Percentiles rank a stretch among this genome's conserved stretches.
Conservation (phyloP, 1,284 basidiomycete species). For the Ceratobasidium theobromae region DNA sequence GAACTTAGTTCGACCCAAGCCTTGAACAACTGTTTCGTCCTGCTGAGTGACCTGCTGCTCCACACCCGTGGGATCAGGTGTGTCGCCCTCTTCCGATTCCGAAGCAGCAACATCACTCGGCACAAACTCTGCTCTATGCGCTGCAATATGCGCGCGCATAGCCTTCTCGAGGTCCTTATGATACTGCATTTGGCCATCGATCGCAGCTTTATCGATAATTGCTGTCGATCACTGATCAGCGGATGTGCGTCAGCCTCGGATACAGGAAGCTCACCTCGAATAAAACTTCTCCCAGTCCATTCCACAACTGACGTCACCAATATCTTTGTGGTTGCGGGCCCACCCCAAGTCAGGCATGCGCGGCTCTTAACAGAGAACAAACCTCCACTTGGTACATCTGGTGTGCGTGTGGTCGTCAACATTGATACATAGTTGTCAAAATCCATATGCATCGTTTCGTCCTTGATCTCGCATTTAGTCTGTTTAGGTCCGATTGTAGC, state of each 20-base stretch:
- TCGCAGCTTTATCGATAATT: conserved; percentile 87
- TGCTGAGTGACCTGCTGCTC: not conserved
- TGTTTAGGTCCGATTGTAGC: conserved; percentile 89
- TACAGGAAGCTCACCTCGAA: conserved; percentile 66
- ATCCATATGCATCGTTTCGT: conserved; percentile 80
- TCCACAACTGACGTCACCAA: conserved; percentile 90
- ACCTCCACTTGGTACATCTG: conserved; percentile 90
- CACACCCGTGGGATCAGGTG: conserved; percentile 21
- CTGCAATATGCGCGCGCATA: conserved; percentile 84
- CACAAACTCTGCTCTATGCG: conserved; percentile 86
- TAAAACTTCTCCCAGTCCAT: conserved; percentile 95
- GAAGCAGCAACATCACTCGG: conserved; percentile 66
- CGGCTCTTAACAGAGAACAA: conserved; percentile 92
- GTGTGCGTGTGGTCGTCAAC: conserved; percentile 87
- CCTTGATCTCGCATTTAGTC: conserved; percentile 90
- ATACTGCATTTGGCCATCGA: conserved; percentile 91
- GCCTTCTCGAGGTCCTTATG: conserved; percentile 81
- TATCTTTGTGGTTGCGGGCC: conserved; percentile 71
- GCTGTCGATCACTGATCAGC: conserved; percentile 50
- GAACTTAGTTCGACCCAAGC: conserved; percentile 46
- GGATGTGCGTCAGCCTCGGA: not conserved
- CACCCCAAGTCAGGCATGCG: conserved; percentile 94
- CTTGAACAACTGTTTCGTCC: not conserved
- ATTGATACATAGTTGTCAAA: conserved; percentile 82
- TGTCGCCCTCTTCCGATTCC: conserved; percentile 40